A percentile compares a stretch with the other conserved stretches of the same genome.
These are phyloP conservation scores for Asparagopsis taxiformis DNA, from an alignment of 31 red algal genomes.

Conservation along the genomic window DNA sequence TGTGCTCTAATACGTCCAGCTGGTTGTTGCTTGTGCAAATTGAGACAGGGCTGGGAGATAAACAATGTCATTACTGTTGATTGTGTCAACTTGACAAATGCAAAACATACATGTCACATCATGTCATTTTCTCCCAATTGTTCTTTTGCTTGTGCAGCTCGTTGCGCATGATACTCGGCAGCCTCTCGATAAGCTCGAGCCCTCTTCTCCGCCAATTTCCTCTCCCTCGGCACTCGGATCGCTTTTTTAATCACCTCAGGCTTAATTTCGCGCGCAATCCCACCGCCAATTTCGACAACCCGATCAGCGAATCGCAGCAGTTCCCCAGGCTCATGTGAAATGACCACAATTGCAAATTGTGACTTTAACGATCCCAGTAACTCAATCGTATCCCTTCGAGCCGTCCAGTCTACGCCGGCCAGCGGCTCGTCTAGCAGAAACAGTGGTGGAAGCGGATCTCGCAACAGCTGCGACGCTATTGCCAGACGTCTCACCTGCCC, in stretches of 20 bases:
- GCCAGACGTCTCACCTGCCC: conserved; percentile 79
- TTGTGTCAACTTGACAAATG: no score
- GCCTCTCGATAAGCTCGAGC: conserved; percentile 29
- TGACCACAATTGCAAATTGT: conserved; percentile 51
- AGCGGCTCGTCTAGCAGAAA: conserved; percentile 87
- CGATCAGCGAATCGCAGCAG: conserved; percentile 72
- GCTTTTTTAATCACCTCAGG: conserved; percentile 37
- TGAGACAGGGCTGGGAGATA: no score
- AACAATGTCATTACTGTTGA: no score
- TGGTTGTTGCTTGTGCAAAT: no score
- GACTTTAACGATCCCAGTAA: conserved; percentile 69
- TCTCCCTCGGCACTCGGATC: neutral
- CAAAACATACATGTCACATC: no score
- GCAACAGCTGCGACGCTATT: conserved; percentile 72
- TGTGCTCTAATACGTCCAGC: no score
- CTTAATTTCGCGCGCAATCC: conserved; percentile 37
- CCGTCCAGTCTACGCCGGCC: conserved; percentile 76
- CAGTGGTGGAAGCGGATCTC: conserved; percentile 40
- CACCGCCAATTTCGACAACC: conserved; percentile 57
- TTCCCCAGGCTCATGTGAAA: conserved; percentile 86
- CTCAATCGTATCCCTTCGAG: conserved; percentile 34
- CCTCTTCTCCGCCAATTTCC: conserved; percentile 6
- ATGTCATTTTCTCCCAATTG: no score
- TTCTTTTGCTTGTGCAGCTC: no score
- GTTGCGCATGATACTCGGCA: no score